Evolutionary conservation across 495 filamentous ascomycete genomes (phyloP), one percentile per base, ranked within the genome.

Genomic region (Lasiosphaeriaceae sp.): DNA sequence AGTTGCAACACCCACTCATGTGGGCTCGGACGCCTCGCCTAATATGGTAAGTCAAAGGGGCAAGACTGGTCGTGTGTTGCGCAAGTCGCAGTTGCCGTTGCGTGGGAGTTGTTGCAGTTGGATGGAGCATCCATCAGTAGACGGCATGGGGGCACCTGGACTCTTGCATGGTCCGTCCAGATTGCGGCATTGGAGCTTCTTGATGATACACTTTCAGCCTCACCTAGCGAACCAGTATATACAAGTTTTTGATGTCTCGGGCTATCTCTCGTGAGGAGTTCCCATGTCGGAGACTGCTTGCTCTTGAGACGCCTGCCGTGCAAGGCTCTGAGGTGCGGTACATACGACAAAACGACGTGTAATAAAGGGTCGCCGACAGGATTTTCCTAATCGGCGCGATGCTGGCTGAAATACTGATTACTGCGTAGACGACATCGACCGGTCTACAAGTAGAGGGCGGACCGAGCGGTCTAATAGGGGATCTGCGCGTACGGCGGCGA

Each of bases 21-120:
- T 29, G 41, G 41, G 39, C 39, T 47, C 52, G 14, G 46, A 48
- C 57, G 51, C 57, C 51, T 59, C 51, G 57, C 57, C 51, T 55
- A 55, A 46, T 22, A 29, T 31, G 56, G 56, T 29, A 53, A 53
- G 37, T 48, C 34, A 29, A 31, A 43, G 34, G 21, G 37, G 35
- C 35, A 19, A 44, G 50, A 24, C 22, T 5, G 5, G 39, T 43
- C 5, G 9, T 16, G 39, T 43, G 37, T 41, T 41, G 12, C 37
- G 14, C 9, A 31, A 3, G 9, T 9, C 3, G 26, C 9, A 4
- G 26, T 9, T 31, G 26, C 26, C 26, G 26, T 31, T 31, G 26
- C 26, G 26, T 4, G 26, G 26, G 26, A 4, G 26, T 3, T 31
- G 26, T 31, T 31, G 26, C 26, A 31, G 26, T 31, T 9, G 3